A percentile compares a stretch with the other conserved stretches of the same genome.
phyloP scores from a whole-genome alignment of 192 early-diverging fungal genomes.

The Physocladia obscura region DNA sequence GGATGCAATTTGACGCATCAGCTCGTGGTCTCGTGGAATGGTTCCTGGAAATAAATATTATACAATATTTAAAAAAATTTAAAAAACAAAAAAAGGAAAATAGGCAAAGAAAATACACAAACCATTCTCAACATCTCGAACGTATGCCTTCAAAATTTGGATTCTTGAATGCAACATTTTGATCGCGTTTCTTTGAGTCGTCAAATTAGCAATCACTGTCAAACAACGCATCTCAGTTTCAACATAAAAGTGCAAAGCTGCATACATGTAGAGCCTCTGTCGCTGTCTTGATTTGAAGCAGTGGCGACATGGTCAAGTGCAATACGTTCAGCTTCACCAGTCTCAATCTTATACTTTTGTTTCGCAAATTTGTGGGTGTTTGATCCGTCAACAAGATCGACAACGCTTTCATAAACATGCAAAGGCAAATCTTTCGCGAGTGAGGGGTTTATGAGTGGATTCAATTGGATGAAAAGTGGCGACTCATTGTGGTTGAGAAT shows the following conservation, averaged over 20 bases:
- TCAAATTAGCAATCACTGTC: constrained; percentile 70
- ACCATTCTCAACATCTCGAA: constrained; percentile 71
- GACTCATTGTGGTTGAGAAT: constrained; percentile 73
- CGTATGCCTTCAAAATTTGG: constrained; percentile 67
- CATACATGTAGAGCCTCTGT: constrained; percentile 58
- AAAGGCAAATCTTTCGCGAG: constrained; percentile 69
- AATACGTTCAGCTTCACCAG: constrained; percentile 83
- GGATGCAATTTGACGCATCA: constrained; percentile 75
- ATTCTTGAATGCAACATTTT: constrained; percentile 77
- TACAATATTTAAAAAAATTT: background rate
- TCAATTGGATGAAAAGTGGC: constrained; percentile 72
- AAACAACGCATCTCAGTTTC: background rate
- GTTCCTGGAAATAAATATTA: constrained; percentile 36
- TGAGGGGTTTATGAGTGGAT: constrained; percentile 40
- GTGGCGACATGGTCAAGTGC: constrained; percentile 85
- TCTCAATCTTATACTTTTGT: constrained; percentile 73
- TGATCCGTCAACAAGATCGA: constrained; percentile 57
- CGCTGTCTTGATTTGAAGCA: constrained; percentile 52
- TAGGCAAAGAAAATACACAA: background rate
- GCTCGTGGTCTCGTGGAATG: constrained; percentile 67
- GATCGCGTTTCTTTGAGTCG: constrained; percentile 76
- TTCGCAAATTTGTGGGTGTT: constrained; percentile 65
- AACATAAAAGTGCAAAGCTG: background rate
- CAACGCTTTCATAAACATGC: constrained; percentile 73
- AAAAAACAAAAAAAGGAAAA: background rate